Evolutionary conservation across 306 rosid genomes (phyloP).

Genomic region (Medicago truncatula): MtrunA17r5.0-ANR NC_053044.1:42203001-42203500

Average conservation of each 20-base stretch:
- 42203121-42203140: conserved; percentile 30
- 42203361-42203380: background rate
- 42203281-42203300: conserved; percentile 3
- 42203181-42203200: conserved; percentile 1
- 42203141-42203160: background rate
- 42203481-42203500: conserved; percentile 3
- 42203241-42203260: background rate
- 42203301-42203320: conserved; percentile 10
- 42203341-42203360: conserved; percentile 25
- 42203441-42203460: conserved; percentile 26
- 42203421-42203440: conserved; percentile 1
- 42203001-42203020: conserved; percentile 49
- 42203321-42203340: conserved; percentile 3
- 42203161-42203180: background rate
- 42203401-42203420: conserved; percentile 1
- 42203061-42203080: conserved; percentile 10
- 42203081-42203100: conserved; percentile 25
- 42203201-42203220: conserved; percentile 20
- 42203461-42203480: background rate
- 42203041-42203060: conserved; percentile 6
- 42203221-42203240: background rate
- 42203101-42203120: conserved; percentile 10
- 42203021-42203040: conserved; percentile 19
- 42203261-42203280: background rate
- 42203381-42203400: conserved; percentile 2